Evolutionary conservation across 257 asterid genomes (phyloP).

Genomic region (Sherardia arvensis): DNA sequence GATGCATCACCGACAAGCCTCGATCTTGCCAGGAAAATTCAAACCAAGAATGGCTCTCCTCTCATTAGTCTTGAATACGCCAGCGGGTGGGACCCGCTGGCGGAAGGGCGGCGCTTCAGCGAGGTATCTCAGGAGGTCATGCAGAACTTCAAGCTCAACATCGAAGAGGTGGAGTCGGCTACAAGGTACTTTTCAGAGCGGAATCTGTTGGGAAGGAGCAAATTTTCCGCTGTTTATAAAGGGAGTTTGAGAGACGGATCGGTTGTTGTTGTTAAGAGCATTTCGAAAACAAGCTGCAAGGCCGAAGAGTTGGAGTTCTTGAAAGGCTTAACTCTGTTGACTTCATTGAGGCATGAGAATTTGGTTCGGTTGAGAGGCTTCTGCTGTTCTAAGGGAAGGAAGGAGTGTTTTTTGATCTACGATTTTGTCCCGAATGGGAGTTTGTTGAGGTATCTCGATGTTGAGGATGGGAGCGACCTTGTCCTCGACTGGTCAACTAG

Average conservation of each 20-base stretch:
- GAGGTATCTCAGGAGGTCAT: slow-evolving; percentile 51
- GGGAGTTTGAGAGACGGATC: slow-evolving; percentile 83
- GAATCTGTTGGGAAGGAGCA: slow-evolving; percentile 66
- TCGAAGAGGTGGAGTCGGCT: slow-evolving; percentile 77
- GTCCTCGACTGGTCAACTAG: slow-evolving; percentile 75
- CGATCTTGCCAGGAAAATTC: slow-evolving; percentile 35
- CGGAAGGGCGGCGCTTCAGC: slow-evolving; percentile 70
- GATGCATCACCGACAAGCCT: slow-evolving; percentile 31
- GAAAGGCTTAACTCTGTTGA: slow-evolving; percentile 50
- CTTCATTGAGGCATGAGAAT: slow-evolving; percentile 72
- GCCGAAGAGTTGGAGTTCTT: slow-evolving; percentile 82
- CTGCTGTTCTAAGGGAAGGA: slow-evolving; percentile 76
- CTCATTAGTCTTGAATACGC: slow-evolving; percentile 84
- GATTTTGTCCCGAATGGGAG: slow-evolving; percentile 68
- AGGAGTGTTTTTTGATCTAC: slow-evolving; percentile 76
- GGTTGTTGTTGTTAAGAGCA: slow-evolving; percentile 58
- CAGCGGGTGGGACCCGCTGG: slow-evolving; percentile 86
- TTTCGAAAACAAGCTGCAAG: slow-evolving; percentile 75
- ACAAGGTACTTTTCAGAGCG: slow-evolving; percentile 74
- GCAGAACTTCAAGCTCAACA: slow-evolving; percentile 58
- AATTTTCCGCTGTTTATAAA: slow-evolving; percentile 50
- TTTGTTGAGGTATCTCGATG: slow-evolving; percentile 50
- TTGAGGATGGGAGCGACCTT: slow-evolving; percentile 44
- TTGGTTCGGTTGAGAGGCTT: slow-evolving; percentile 71
- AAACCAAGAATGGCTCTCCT: slow-evolving; percentile 74